These are phyloP conservation scores for Linaria vulgaris DNA, from an alignment of 257 asterid genomes.

Conservation along the genomic window DNA sequence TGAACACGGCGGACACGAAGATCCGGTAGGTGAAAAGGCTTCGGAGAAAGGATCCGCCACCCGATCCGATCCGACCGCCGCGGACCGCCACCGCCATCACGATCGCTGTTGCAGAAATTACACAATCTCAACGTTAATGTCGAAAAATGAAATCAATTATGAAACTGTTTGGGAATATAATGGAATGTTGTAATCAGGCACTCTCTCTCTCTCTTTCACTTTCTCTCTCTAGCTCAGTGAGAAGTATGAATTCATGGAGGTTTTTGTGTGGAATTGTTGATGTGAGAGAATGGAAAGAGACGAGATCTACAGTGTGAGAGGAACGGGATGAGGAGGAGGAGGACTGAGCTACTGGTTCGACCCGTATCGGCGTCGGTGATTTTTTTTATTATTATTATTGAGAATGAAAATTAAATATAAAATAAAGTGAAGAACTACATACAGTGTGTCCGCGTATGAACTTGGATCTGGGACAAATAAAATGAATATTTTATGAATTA, in stretches of 20 bases:
- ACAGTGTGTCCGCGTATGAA: background rate
- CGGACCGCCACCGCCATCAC: slow-evolving; percentile 92
- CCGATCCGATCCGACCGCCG: slow-evolving; percentile 72
- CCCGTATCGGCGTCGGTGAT: slow-evolving; percentile 33
- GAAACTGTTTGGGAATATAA: background rate
- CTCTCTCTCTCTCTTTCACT: background rate
- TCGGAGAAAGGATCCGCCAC: slow-evolving; percentile 73
- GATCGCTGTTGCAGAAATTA: slow-evolving; percentile 28
- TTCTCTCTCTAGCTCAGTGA: background rate
- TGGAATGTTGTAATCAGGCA: background rate
- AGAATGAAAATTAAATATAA: too few species aligned
- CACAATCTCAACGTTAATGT: background rate
- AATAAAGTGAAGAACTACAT: too few species aligned
- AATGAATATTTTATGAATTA: too few species aligned
- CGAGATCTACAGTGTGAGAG: slow-evolving; percentile 29
- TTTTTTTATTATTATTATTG: background rate
- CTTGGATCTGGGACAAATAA: background rate
- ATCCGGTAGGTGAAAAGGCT: slow-evolving; percentile 89
- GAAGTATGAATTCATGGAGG: slow-evolving; percentile 11
- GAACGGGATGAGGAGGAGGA: background rate
- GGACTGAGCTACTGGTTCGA: slow-evolving; percentile 16
- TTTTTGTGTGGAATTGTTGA: slow-evolving; percentile 6
- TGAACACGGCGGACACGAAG: slow-evolving; percentile 87
- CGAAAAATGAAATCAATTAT: background rate
- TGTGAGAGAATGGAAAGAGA: slow-evolving; percentile 15